Evolutionary conservation across 1,139 yeast species (phyloP).

Genomic region (Pichia sp.): DNA sequence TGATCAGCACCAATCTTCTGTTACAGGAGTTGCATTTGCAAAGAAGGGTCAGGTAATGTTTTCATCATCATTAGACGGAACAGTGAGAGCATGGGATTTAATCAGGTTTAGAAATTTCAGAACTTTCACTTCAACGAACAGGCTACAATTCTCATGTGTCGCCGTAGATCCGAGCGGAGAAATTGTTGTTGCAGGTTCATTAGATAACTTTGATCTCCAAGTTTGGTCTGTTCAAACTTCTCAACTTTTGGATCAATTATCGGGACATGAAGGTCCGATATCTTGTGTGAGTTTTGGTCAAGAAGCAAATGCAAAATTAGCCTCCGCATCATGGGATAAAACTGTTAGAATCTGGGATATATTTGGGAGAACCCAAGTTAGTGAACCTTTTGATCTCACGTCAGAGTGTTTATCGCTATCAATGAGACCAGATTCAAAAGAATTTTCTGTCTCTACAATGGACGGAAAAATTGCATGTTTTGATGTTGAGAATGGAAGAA

Average conservation of each 20-base stretch:
- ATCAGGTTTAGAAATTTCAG: slow-evolving; percentile 89
- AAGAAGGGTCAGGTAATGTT: slow-evolving; percentile 83
- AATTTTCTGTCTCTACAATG: slow-evolving; percentile 79
- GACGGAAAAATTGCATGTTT: slow-evolving; percentile 84
- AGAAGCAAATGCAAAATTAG: slow-evolving; percentile 60
- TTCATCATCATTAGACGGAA: slow-evolving; percentile 90
- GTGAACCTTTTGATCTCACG: slow-evolving; percentile 81
- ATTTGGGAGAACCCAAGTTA: slow-evolving; percentile 75
- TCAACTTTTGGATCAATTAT: slow-evolving; percentile 74
- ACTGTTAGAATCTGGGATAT: slow-evolving; percentile 91
- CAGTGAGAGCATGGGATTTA: slow-evolving; percentile 95
- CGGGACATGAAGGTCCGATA: slow-evolving; percentile 96
- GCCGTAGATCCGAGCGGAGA: slow-evolving; percentile 99
- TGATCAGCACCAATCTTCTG: slow-evolving; percentile 83
- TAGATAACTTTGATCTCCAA: slow-evolving; percentile 82
- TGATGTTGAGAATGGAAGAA: slow-evolving; percentile 77
- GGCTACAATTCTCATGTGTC: slow-evolving; percentile 79
- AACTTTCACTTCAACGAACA: slow-evolving; percentile 83
- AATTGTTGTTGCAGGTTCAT: slow-evolving; percentile 90
- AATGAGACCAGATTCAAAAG: slow-evolving; percentile 88
- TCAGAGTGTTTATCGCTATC: slow-evolving; percentile 82
- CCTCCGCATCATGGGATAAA: slow-evolving; percentile 95
- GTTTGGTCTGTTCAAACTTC: slow-evolving; percentile 98
- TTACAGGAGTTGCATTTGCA: slow-evolving; percentile 82
- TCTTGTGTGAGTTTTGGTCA: slow-evolving; percentile 80